Percentiles rank a stretch among this genome's conserved stretches.
Evolutionary conservation across 495 filamentous ascomycete genomes (phyloP).

Genomic region (Tetracladium setigerum): DNA sequence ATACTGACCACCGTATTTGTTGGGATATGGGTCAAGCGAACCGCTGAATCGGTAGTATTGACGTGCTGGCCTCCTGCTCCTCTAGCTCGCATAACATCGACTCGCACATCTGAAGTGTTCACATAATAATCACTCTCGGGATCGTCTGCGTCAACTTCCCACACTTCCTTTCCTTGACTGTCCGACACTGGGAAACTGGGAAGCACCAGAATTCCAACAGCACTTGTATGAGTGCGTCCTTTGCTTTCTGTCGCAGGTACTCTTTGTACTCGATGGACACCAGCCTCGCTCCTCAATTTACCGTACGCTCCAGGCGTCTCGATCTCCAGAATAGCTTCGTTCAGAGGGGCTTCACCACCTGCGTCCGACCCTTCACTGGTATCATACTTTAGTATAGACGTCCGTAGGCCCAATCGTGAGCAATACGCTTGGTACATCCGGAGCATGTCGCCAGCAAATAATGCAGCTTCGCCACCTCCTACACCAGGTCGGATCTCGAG

Average conservation of each 20-base stretch:
- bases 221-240: conserved; percentile 88
- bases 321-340: conserved; percentile 86
- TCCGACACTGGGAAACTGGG: conserved; percentile 66
- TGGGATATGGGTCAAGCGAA: conserved; percentile 87
- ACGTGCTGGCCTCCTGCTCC: conserved; percentile 96
- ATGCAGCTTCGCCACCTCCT: conserved; percentile 83
- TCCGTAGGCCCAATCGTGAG: conserved; percentile 40
- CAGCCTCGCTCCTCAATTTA: conserved; percentile 73
- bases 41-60: conserved; percentile 94
- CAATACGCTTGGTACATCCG: conserved; percentile 87
- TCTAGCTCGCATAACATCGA: conserved; percentile 84
- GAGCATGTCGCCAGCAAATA: conserved; percentile 82
- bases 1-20: conserved; percentile 80
- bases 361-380: conserved; percentile 46
- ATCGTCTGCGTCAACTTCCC: conserved; percentile 61
- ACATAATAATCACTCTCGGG: conserved; percentile 88
- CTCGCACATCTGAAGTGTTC: conserved; percentile 73
- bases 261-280: conserved; percentile 91
- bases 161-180: conserved; percentile 36
- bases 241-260: conserved; percentile 84
- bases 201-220: conserved; percentile 83
- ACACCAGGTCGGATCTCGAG: conserved; percentile 89
- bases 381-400: conserved; percentile 44
- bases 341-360: conserved; percentile 52
- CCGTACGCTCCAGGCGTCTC: conserved; percentile 70